These are phyloP conservation scores for Leucocoprinus leucothites DNA, from an alignment of 768 basidiomycete species.

Conservation along the genomic window DNA sequence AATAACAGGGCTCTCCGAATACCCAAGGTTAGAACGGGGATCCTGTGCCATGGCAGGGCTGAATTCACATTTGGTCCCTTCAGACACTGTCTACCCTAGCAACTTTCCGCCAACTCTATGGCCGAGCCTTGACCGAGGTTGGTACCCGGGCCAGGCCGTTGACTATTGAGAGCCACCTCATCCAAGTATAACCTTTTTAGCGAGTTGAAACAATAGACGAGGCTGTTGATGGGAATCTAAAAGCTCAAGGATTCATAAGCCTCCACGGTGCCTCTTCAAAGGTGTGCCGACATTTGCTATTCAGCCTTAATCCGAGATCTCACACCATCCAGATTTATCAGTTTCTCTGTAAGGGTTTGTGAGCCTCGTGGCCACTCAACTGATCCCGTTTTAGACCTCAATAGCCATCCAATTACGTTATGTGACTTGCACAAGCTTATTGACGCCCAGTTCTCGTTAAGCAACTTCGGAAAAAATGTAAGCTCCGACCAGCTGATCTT, in stretches of 20 bases:
- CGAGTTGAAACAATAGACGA: constrained; percentile 64
- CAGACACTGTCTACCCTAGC: constrained; percentile 65
- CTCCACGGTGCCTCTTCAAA: constrained; percentile 72
- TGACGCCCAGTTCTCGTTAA: constrained; percentile 60
- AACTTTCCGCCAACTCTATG: constrained; percentile 73
- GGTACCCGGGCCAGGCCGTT: constrained; percentile 16
- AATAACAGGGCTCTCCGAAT: constrained; percentile 54
- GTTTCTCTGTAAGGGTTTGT: constrained; percentile 66
- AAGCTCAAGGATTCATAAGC: constrained; percentile 81
- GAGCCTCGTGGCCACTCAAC: constrained; percentile 8
- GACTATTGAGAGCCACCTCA: neutral
- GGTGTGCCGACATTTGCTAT: constrained; percentile 32
- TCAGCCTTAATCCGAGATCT: constrained; percentile 13
- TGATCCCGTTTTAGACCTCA: constrained; percentile 56
- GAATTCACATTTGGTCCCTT: constrained; percentile 1
- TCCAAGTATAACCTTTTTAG: constrained; percentile 31
- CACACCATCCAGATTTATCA: constrained; percentile 64
- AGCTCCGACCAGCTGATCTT: constrained; percentile 17
- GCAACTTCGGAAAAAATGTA: constrained; percentile 76
- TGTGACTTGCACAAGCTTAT: constrained; percentile 70
- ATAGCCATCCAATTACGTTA: constrained; percentile 62
- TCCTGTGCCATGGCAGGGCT: neutral
- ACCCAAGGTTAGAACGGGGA: constrained; percentile 50
- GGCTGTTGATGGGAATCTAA: constrained; percentile 41
- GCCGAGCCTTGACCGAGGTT: constrained; percentile 69